Base-by-base conservation (phyloP, 495 filamentous ascomycete genomes). In the Pseudomonodictys pantanalensis region DNA sequence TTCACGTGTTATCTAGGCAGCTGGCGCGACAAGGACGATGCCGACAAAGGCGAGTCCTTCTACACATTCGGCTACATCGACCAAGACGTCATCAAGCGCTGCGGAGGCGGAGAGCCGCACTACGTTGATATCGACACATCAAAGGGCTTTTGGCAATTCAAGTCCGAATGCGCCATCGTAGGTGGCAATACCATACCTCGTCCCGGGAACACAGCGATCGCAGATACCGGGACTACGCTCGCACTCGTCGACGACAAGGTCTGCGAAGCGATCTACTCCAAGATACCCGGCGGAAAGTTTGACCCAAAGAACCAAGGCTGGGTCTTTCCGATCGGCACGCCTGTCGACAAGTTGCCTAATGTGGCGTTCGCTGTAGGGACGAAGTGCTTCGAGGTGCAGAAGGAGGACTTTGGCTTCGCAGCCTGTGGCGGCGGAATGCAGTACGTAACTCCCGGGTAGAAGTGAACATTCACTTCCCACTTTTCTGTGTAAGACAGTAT, bases 61-160 rank as follows among this genome's bases (percentile, higher is more conserved):
- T 91, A 88, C 73, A 91, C 88, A 0, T 91, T 91, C 63, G 89
- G 88, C 24, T 90, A 77, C 67, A 85, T 91, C 66, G 88, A 91
- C 66, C 67, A 87, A 58, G 81, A 79, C 5, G 78, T 83, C 0
- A 77, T 89, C 43, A 77, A 75, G 41, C 74, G 38, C 1, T 57
- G 74, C 6, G 78, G 79, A 0, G 81, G 77, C 26, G 65, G 79
- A 52, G 78, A 82, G 0, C 79, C 88, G 35, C 68, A 77, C 52
- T 91, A 87, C 74, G 82, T 84, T 1, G 72, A 80, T 26, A 69
- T 92, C 50, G 86, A 91, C 72, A 86, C 81, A 51, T 82, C 79
- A 10, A 69, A 86, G 35, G 88, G 88, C 22, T 89, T 89, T 73
- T 92, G 88, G 88, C 72, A 79, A 72, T 85, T 92, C 68, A 64